Percentiles rank a stretch among this genome's conserved stretches.
phyloP scores from a whole-genome alignment of 2,329 filamentous ascomycete species.

The Teratosphaeria gauchensis region DNA sequence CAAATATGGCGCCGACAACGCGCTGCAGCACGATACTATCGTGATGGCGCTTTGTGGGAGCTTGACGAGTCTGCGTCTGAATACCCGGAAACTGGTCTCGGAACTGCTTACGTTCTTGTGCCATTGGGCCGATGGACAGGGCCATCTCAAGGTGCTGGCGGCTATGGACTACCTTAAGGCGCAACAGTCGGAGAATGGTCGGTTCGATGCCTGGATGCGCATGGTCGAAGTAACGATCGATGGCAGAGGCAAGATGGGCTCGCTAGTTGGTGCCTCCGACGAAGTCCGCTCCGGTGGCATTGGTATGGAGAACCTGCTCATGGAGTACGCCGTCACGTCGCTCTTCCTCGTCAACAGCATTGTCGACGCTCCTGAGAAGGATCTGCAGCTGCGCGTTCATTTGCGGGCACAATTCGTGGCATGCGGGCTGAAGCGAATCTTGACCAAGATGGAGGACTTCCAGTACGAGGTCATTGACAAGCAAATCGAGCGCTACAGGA shows the following conservation, averaged over 20 bases:
- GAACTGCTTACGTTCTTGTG: conserved; percentile 94
- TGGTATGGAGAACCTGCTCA: conserved; percentile 95
- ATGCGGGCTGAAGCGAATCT: conserved; percentile 86
- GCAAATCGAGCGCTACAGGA: conserved; percentile 86
- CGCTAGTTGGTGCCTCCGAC: conserved; percentile 89
- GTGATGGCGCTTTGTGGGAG: conserved; percentile 80
- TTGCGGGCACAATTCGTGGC: conserved; percentile 92
- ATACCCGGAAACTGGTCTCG: conserved; percentile 87
- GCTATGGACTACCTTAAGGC: conserved; percentile 86
- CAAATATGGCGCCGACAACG: conserved; percentile 96
- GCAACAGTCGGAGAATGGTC: conserved; percentile 80
- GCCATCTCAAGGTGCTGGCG: conserved; percentile 87
- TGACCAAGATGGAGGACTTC: conserved; percentile 96
- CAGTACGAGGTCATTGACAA: conserved; percentile 98
- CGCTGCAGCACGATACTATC: conserved; percentile 78
- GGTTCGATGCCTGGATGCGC: conserved; percentile 98
- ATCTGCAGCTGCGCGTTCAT: conserved; percentile 84
- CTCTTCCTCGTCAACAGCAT: conserved; percentile 95
- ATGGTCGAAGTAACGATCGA: conserved; percentile 95
- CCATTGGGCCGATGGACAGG: conserved; percentile 82
- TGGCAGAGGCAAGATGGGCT: conserved; percentile 97
- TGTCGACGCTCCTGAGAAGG: conserved; percentile 79
- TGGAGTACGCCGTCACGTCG: conserved; percentile 96
- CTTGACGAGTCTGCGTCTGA: conserved; percentile 77
- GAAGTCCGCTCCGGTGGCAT: conserved; percentile 93